Evolutionary conservation across 148 eudicot genomes (phyloP).

Genomic region (Chenopodium suecicum): DNA sequence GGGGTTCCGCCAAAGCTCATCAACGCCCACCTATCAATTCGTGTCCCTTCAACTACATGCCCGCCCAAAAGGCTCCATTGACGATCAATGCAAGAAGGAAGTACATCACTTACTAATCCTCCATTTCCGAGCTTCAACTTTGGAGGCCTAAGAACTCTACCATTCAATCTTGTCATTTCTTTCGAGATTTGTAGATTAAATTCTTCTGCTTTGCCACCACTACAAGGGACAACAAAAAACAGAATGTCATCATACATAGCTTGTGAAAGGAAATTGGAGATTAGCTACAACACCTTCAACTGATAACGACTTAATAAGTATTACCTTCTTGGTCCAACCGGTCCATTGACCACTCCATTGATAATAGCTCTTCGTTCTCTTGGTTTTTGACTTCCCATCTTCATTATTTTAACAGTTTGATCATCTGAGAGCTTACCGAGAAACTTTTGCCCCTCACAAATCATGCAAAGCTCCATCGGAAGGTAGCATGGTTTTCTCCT

Average conservation of each 20-base stretch:
- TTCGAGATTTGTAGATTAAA: constrained; percentile 64
- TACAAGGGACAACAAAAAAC: constrained; percentile 21
- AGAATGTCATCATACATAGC: neutral
- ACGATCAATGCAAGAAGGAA: constrained; percentile 67
- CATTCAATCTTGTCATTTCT: constrained; percentile 81
- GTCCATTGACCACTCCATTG: constrained; percentile 71
- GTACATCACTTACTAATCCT: constrained; percentile 57
- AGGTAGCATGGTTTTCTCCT: constrained; percentile 82
- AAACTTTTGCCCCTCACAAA: constrained; percentile 96
- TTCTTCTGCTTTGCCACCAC: constrained; percentile 70
- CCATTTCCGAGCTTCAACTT: constrained; percentile 73
- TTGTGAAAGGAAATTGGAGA: neutral
- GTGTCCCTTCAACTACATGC: constrained; percentile 80
- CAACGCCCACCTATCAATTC: constrained; percentile 72
- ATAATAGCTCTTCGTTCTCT: constrained; percentile 73
- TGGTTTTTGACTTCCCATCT: constrained; percentile 87
- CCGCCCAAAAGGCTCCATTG: constrained; percentile 90
- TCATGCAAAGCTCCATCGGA: constrained; percentile 94
- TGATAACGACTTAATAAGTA: neutral
- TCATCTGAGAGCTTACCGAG: constrained; percentile 92
- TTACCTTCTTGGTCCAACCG: constrained; percentile 86
- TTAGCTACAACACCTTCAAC: neutral
- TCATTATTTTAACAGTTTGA: constrained; percentile 75
- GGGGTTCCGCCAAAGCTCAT: constrained; percentile 78
- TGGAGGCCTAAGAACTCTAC: constrained; percentile 90